Conservation (phyloP, 345 rosid genomes). For the Erucastrum elatum region DNA sequence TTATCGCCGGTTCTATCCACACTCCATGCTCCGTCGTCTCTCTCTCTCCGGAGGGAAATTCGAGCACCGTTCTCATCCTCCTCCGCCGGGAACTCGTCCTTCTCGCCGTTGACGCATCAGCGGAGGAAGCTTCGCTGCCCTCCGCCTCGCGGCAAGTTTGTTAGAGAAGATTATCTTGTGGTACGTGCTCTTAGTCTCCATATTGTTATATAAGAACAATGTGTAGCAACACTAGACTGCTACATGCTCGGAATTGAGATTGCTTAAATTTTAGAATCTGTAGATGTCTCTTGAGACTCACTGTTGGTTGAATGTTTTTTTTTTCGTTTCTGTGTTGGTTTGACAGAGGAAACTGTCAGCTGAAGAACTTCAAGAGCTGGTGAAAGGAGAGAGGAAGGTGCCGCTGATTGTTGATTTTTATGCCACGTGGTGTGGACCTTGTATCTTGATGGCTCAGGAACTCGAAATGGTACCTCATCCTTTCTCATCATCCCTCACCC, state of each 20-base stretch:
- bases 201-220: constrained; percentile 3
- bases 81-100: constrained; percentile 35
- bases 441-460: constrained; percentile 90
- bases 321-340: background rate
- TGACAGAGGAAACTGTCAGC: constrained; percentile 72
- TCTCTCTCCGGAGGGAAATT: constrained; percentile 19
- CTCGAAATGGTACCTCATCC: constrained; percentile 69
- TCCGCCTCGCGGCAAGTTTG: constrained; percentile 75
- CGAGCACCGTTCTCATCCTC: constrained; percentile 40
- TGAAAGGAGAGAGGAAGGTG: constrained; percentile 74
- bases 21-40: constrained; percentile 37
- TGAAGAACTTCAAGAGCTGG: constrained; percentile 75
- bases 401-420: constrained; percentile 87
- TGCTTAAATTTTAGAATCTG: background rate
- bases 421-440: constrained; percentile 98
- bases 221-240: background rate
- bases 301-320: constrained; percentile 3
- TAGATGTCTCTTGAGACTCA: background rate
- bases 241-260: background rate
- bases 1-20: constrained; percentile 37
- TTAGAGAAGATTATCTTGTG: constrained; percentile 89
- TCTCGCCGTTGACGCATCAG: constrained; percentile 47
- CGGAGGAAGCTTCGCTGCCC: constrained; percentile 64
- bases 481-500: background rate
- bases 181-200: constrained; percentile 43